Conservation (phyloP, 148 eudicot genomes). For the Rhododendron ferrugineum region DNA sequence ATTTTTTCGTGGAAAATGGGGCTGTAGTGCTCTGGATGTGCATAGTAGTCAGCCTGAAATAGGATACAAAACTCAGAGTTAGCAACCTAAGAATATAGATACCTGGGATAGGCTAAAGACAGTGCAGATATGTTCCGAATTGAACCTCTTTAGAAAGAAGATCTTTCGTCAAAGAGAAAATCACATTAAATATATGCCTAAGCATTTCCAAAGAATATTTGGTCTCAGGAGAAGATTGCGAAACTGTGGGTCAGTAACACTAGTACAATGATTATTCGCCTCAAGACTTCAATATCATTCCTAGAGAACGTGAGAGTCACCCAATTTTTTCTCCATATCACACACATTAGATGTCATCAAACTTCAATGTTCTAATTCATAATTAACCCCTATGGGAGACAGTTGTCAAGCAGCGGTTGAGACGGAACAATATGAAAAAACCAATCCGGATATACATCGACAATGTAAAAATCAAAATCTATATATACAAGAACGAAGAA, state of each 20-base stretch:
- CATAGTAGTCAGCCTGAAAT: slow-evolving; percentile 87
- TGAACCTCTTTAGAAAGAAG: too few species aligned
- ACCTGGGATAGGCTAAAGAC: neutral
- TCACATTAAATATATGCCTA: neutral
- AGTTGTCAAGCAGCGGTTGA: too few species aligned
- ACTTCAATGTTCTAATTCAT: too few species aligned
- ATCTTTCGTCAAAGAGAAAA: neutral
- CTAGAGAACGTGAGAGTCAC: neutral
- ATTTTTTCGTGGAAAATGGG: slow-evolving; percentile 81
- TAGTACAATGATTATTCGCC: neutral
- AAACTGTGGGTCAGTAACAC: neutral
- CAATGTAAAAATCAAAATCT: too few species aligned
- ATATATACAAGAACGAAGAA: too few species aligned
- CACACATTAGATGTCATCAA: too few species aligned
- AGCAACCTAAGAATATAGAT: slow-evolving; percentile 3
- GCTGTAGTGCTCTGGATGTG: slow-evolving; percentile 92
- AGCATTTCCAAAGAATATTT: neutral
- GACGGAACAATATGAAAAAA: too few species aligned
- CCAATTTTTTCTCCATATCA: too few species aligned
- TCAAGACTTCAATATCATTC: neutral
- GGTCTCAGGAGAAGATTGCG: neutral
- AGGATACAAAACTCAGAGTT: slow-evolving; percentile 1
- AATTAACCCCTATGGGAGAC: too few species aligned
- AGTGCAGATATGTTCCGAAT: neutral
- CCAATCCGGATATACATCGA: too few species aligned